Evolutionary conservation across 2,329 filamentous ascomycete genomes (phyloP).

Genomic region (Fusarium torreyae): DNA sequence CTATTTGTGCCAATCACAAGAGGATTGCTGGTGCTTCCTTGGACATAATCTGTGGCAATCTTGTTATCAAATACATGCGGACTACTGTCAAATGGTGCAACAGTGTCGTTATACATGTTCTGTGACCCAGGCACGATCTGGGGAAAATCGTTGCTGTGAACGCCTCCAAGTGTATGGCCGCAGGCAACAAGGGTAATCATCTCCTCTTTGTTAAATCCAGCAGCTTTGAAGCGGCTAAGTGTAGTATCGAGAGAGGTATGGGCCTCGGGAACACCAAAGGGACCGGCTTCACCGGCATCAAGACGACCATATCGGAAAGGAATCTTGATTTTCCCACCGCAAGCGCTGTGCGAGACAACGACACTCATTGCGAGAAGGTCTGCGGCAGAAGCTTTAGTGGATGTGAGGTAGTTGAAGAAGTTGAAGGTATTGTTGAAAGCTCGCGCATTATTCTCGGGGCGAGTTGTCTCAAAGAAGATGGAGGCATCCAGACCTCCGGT

Average conservation of each 20-base stretch:
- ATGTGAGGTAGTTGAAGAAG: constrained; percentile 52
- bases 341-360: constrained; percentile 60
- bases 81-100: constrained; percentile 54
- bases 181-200: constrained; percentile 56
- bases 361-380: constrained; percentile 54
- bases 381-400: constrained; percentile 33
- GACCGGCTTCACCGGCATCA: constrained; percentile 50
- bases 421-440: constrained; percentile 49
- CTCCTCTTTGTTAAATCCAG: constrained; percentile 51
- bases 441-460: constrained; percentile 38
- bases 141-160: constrained; percentile 60
- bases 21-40: constrained; percentile 57
- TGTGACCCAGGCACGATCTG: constrained; percentile 52
- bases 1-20: constrained; percentile 58
- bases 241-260: constrained; percentile 47
- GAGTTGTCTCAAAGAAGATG: constrained; percentile 44
- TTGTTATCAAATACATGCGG: constrained; percentile 60
- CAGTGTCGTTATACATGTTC: constrained; percentile 45
- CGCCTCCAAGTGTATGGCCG: constrained; percentile 57
- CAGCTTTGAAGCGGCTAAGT: constrained; percentile 47
- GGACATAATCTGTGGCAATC: constrained; percentile 60
- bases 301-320: constrained; percentile 50
- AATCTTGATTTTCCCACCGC: constrained; percentile 45
- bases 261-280: constrained; percentile 51
- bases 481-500: constrained; percentile 44